These are phyloP conservation scores for Aureobasidium melanogenum DNA, from an alignment of 2,329 filamentous ascomycete genomes.

Conservation along the genomic window DNA sequence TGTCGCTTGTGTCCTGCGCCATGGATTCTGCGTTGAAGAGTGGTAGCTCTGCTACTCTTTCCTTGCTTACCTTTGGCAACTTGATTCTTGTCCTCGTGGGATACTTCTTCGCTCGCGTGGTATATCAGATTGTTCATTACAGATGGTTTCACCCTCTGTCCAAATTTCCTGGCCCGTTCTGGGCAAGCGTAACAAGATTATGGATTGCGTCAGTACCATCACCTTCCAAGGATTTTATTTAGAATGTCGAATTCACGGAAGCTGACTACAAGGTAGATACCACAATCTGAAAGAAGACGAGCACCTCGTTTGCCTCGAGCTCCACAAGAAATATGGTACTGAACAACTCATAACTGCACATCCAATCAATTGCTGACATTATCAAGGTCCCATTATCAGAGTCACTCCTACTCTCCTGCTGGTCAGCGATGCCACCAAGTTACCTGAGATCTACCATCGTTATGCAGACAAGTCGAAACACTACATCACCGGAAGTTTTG, in stretches of 20 bases:
- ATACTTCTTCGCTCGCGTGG: neutral
- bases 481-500: constrained; percentile 51
- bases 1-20: neutral
- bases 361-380: neutral
- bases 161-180: constrained; percentile 21
- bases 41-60: neutral
- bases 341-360: neutral
- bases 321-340: constrained; percentile 43
- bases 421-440: constrained; percentile 44
- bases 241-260: neutral
- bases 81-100: neutral
- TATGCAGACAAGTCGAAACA: constrained; percentile 49
- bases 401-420: constrained; percentile 46
- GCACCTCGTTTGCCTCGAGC: constrained; percentile 30
- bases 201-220: constrained; percentile 32
- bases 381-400: constrained; percentile 42
- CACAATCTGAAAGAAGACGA: constrained; percentile 43
- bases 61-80: neutral
- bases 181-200: constrained; percentile 19
- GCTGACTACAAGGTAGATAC: constrained; percentile 15
- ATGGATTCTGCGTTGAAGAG: neutral
- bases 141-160: constrained; percentile 20
- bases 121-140: constrained; percentile 17
- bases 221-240: neutral
- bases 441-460: constrained; percentile 49